Evolutionary conservation across 805 yeast genomes (phyloP).

Genomic region (Candida argentea): DNA sequence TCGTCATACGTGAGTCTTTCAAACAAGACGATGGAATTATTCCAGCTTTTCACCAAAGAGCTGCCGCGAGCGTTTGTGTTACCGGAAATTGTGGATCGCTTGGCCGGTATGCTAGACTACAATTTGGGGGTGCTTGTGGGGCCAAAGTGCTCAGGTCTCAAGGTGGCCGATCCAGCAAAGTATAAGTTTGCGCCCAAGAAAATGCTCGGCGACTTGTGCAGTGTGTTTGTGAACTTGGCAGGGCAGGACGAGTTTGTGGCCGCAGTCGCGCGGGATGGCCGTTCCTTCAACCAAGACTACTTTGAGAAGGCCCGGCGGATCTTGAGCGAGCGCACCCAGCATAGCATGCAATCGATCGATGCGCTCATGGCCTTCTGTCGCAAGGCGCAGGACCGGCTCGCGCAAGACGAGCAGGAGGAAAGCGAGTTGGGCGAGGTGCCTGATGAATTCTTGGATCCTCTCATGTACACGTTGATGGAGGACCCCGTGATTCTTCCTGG

Average conservation of each 20-base stretch:
- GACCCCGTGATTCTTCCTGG: conserved; percentile 94
- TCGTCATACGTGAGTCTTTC: conserved; percentile 74
- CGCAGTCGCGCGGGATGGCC: conserved; percentile 85
- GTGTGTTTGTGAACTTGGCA: conserved; percentile 67
- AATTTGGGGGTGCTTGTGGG: conserved; percentile 91
- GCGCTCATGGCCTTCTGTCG: conserved; percentile 47
- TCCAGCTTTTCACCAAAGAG: conserved; percentile 74
- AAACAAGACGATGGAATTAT: conserved; percentile 70
- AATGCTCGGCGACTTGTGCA: conserved; percentile 57
- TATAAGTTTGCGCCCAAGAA: conserved; percentile 76
- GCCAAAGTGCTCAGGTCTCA: conserved; percentile 82
- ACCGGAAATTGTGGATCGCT: conserved; percentile 83
- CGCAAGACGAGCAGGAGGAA: conserved; percentile 71
- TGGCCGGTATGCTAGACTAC: conserved; percentile 93
- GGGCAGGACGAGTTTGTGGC: conserved; percentile 52
- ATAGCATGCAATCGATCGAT: conserved; percentile 38
- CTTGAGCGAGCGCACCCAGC: conserved; percentile 44
- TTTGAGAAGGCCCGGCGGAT: conserved; percentile 67
- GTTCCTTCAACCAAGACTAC: conserved; percentile 65
- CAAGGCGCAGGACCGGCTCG: conserved; percentile 51
- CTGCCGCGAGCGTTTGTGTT: conserved; percentile 81
- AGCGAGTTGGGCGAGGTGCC: conserved; percentile 88
- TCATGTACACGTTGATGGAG: conserved; percentile 91
- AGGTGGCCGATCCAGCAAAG: conserved; percentile 73
- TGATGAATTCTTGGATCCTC: conserved; percentile 93